phyloP scores from a whole-genome alignment of 139 green algal species.

The Volvox africanus region DNA sequence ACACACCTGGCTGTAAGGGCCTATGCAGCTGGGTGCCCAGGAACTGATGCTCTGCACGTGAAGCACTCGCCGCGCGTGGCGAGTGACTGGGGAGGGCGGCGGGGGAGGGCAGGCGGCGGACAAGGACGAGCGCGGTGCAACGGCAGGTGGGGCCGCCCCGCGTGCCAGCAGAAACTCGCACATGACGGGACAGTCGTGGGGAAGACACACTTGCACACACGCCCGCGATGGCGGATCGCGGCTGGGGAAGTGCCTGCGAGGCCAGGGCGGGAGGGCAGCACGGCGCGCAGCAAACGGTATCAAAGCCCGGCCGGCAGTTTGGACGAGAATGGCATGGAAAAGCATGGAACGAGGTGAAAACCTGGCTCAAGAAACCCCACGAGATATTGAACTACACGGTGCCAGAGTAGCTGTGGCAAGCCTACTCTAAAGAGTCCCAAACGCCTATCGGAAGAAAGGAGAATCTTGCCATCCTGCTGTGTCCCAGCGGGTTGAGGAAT shows the following conservation, averaged over 20 bases:
- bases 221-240: constrained; percentile 85
- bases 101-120: neutral
- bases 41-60: constrained; percentile 96
- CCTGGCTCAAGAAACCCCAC: no score
- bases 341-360: no score
- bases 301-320: no score
- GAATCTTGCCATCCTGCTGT: no score
- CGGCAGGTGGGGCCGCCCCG: constrained; percentile 3
- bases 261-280: no score
- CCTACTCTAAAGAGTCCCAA: no score
- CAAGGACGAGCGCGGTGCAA: neutral
- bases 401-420: no score
- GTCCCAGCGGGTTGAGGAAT: no score
- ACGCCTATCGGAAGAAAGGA: no score
- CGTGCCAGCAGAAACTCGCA: constrained; percentile 67
- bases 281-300: no score
- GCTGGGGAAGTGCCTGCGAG: constrained; percentile 70
- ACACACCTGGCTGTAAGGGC: constrained; percentile 94
- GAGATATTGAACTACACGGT: no score
- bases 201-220: constrained; percentile 82
- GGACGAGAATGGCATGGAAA: no score
- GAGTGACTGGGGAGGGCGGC: neutral
- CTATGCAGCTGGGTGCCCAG: constrained; percentile 98
- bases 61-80: constrained; percentile 74
- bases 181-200: constrained; percentile 58